These are phyloP conservation scores for Mycothermus thermophilus DNA, from an alignment of 495 filamentous ascomycete genomes.

Conservation along the genomic window DNA sequence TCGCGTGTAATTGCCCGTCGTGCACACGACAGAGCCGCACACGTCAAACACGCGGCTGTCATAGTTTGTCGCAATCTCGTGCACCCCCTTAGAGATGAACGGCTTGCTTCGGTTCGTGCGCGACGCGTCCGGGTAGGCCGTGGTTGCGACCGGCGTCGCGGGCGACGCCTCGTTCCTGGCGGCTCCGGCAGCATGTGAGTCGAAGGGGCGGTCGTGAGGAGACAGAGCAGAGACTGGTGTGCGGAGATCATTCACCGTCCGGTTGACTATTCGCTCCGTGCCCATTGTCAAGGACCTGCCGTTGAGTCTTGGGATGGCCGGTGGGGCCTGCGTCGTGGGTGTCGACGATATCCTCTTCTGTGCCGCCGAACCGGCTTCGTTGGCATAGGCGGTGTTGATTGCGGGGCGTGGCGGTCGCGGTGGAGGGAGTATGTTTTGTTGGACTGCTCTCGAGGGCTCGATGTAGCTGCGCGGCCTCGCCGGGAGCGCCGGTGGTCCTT, in stretches of 20 bases:
- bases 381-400: conserved; percentile 20
- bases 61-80: conserved; percentile 69
- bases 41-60: conserved; percentile 77
- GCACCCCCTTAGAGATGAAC: conserved; percentile 49
- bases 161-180: conserved; percentile 11
- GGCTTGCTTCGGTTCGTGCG: conserved; percentile 75
- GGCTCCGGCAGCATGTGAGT: conserved; percentile 10
- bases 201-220: conserved; percentile 18
- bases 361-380: conserved; percentile 8
- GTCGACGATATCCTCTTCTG: conserved; percentile 39
- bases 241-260: conserved; percentile 22
- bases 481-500: no score
- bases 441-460: no score
- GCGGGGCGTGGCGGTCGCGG: conserved; percentile 34
- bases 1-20: conserved; percentile 67
- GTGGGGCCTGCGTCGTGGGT: conserved; percentile 32
- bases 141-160: conserved; percentile 7
- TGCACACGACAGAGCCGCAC: conserved; percentile 77
- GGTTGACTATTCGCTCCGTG: conserved; percentile 22
- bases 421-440: conserved; percentile 27
- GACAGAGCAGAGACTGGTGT: conserved; percentile 14
- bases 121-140: conserved; percentile 66
- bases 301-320: conserved; percentile 25
- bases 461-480: conserved; percentile 16
- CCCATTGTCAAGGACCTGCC: conserved; percentile 38